These are phyloP conservation scores for Alternaria viburni DNA, from an alignment of 2,329 filamentous ascomycete genomes.

Conservation along the genomic window DNA sequence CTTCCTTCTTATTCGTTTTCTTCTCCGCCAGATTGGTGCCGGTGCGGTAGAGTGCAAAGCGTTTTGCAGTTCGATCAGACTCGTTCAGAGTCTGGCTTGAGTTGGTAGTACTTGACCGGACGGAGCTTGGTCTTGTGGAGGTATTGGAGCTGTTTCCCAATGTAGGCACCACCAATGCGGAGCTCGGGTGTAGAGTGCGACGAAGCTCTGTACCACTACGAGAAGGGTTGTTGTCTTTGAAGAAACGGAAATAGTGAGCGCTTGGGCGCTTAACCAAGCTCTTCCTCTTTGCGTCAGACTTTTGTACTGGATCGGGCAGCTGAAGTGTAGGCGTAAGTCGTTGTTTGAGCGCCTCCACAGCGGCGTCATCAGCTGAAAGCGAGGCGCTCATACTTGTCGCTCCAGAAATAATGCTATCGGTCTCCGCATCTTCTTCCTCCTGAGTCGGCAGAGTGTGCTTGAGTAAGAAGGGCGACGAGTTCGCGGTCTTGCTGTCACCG, in stretches of 20 bases:
- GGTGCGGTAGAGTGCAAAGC: slow-evolving; percentile 47
- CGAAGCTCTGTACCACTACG: slow-evolving; percentile 41
- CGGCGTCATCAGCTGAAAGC: slow-evolving; percentile 52
- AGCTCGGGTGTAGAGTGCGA: slow-evolving; percentile 39
- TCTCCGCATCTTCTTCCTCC: slow-evolving; percentile 57
- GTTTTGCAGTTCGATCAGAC: slow-evolving; percentile 45
- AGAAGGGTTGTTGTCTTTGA: slow-evolving; percentile 38
- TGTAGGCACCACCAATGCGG: slow-evolving; percentile 20
- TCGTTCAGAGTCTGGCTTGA: slow-evolving; percentile 34
- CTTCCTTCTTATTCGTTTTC: slow-evolving; percentile 59
- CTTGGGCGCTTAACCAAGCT: slow-evolving; percentile 32
- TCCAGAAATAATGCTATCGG: slow-evolving; percentile 34
- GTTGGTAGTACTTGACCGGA: slow-evolving; percentile 35
- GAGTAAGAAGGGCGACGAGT: slow-evolving; percentile 67
- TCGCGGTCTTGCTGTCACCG: slow-evolving; percentile 57
- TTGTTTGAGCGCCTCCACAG: slow-evolving; percentile 77
- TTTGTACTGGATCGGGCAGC: slow-evolving; percentile 54
- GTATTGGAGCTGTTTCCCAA: slow-evolving; percentile 12
- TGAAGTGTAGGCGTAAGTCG: slow-evolving; percentile 81
- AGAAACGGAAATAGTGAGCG: slow-evolving; percentile 44
- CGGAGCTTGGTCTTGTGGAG: slow-evolving; percentile 36
- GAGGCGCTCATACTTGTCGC: slow-evolving; percentile 25
- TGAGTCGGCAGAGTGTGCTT: slow-evolving; percentile 57
- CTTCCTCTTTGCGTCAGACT: slow-evolving; percentile 38
- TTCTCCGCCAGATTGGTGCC: slow-evolving; percentile 54